Base-by-base conservation (phyloP, 192 early-diverging fungal species). In the Linnemannia hyalina region DNA sequence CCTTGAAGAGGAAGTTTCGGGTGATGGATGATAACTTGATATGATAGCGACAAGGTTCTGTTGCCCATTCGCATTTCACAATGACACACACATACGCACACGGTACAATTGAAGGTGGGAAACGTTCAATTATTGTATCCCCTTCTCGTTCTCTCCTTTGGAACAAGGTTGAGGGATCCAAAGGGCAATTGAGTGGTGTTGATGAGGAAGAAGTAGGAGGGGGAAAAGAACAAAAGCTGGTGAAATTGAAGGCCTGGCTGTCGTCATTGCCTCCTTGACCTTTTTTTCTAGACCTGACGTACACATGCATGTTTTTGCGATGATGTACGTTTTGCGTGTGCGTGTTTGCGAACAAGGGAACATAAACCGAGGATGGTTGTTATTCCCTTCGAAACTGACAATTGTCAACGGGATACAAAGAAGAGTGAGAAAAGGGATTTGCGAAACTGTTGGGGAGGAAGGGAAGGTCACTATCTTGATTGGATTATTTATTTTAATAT, bases 241-340 rank as follows among this genome's bases (percentile, higher is more conserved):
- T 65, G 60, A 15, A 9, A 65, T 65, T 11, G 29, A 23, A 41
- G 23, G 41, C 3, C 69, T 26, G 22, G 1, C 7, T 73, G 71
- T 73, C 26, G n/a, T 73, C 71, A 73, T 73, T 73, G 38, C 71
- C 44, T 29, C 71, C 71, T 29, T 41, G 42, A n/a, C 29, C 6
- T 11, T 65, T 32, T 63, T 65, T 29, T 65, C 29, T n/a, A 15
- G 60, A 0, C 60, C 29, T 65, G 60, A 65, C 60, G 71, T 73
- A 46, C 35, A 16, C 71, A 46, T 46, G 13, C 69, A 22, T 41
- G 13, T 70, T 41, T 41, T 70, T 22, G 49, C 49, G 15, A 52
- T 35, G 35, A 18, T 22, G 18, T 18, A 18, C 36, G 40, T 38
- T 38, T 20, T 6, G 23, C 20, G 69, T n/a, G 68, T 70, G 69